phyloP scores from a whole-genome alignment of 1,139 yeast genomes.

The Debaryomycetaceae sp. region DNA sequence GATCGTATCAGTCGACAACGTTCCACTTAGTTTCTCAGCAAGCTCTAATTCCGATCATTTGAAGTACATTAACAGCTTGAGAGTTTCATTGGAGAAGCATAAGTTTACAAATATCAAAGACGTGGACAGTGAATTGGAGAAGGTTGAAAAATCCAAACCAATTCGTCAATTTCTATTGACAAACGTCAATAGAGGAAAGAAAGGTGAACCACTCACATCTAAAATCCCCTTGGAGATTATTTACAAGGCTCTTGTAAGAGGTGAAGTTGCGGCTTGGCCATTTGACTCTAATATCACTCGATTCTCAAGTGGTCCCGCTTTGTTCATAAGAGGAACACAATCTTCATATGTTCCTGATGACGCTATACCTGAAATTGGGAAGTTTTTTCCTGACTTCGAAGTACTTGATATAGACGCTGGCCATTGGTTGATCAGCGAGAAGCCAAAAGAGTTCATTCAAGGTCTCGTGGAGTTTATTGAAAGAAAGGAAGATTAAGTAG shows the following conservation, averaged over 20 bases:
- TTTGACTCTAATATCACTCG: slow-evolving; percentile 51
- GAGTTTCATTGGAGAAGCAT: slow-evolving; percentile 45
- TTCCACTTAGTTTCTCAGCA: slow-evolving; percentile 70
- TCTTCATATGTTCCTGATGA: slow-evolving; percentile 88
- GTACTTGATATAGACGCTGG: slow-evolving; percentile 76
- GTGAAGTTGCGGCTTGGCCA: slow-evolving; percentile 76
- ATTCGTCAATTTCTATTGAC: slow-evolving; percentile 81
- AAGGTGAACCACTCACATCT: slow-evolving; percentile 32
- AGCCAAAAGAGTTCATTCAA: slow-evolving; percentile 65
- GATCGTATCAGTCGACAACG: slow-evolving; percentile 81
- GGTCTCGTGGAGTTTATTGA: slow-evolving; percentile 57
- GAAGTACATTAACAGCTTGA: slow-evolving; percentile 62
- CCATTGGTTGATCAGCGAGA: slow-evolving; percentile 87
- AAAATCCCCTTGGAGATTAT: slow-evolving; percentile 71
- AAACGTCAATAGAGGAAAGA: slow-evolving; percentile 52
- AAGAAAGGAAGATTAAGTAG: slow-evolving; percentile 44
- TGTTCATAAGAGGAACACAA: slow-evolving; percentile 76
- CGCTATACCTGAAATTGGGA: slow-evolving; percentile 67
- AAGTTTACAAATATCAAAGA: slow-evolving; percentile 54
- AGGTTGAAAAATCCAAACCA: slow-evolving; percentile 56
- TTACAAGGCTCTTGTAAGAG: slow-evolving; percentile 58
- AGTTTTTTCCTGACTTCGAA: slow-evolving; percentile 75
- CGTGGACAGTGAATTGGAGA: slow-evolving; percentile 61
- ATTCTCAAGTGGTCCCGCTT: slow-evolving; percentile 63
- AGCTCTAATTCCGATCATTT: slow-evolving; percentile 52